These are phyloP conservation scores for Pythium periplocum DNA, from an alignment of 352 stramenopile species.

Conservation along the genomic window DNA sequence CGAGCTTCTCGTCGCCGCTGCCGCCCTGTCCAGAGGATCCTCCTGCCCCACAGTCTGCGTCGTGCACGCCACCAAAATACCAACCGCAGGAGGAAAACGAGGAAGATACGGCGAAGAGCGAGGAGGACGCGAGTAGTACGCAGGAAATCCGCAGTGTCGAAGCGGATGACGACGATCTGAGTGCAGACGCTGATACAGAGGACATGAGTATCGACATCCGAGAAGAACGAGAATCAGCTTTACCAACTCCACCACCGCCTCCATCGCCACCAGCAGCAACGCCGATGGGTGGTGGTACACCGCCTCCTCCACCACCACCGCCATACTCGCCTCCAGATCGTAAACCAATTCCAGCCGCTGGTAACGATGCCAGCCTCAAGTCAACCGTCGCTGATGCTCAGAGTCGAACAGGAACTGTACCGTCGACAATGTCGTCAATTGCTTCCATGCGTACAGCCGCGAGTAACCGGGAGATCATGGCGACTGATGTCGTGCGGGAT, in stretches of 20 bases:
- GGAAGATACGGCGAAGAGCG: conserved; percentile 31
- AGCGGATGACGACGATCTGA: conserved; percentile 10
- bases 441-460: conserved; percentile 64
- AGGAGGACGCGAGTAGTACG: conserved; percentile 25
- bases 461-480: conserved; percentile 72
- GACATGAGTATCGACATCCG: conserved; percentile 10
- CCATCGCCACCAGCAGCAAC: conserved; percentile 34
- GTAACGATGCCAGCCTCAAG: too few relatives aligned
- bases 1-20: conserved; percentile 69
- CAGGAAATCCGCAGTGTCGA: conserved; percentile 13
- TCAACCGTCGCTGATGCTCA: too few relatives aligned
- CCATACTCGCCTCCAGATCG: conserved; percentile 45
- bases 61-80: conserved; percentile 65
- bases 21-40: conserved; percentile 69
- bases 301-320: conserved; percentile 23
- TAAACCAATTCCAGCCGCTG: too few relatives aligned
- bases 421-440: conserved; percentile 35
- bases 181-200: conserved; percentile 17
- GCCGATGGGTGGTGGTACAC: conserved; percentile 13
- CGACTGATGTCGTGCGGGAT: conserved; percentile 33
- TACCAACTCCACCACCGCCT: conserved; percentile 28
- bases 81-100: conserved; percentile 56
- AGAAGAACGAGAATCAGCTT: conserved; percentile 12
- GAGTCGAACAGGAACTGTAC: too few relatives aligned
- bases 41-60: conserved; percentile 47